phyloP scores from a whole-genome alignment of 2,329 filamentous ascomycete genomes.

The Trichocomaceae sp. region DNA sequence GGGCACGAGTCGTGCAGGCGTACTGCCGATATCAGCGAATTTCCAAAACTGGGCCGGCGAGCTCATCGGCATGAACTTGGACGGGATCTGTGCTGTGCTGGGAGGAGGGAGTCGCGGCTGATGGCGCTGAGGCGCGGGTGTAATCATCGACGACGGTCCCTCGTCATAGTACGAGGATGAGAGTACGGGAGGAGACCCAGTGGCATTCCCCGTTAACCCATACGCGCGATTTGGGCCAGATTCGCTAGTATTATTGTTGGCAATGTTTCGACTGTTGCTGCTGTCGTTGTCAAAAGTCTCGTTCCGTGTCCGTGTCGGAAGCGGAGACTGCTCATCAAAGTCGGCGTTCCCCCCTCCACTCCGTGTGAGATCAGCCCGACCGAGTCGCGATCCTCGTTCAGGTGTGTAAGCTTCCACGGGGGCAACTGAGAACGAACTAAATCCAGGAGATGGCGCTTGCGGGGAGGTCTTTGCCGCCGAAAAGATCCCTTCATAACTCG shows the following conservation, averaged over 20 bases:
- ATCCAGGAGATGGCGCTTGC: conserved; percentile 34
- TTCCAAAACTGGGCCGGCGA: conserved; percentile 48
- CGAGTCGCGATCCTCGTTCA: conserved; percentile 38
- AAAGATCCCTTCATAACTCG: conserved; percentile 35
- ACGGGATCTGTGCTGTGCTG: conserved; percentile 44
- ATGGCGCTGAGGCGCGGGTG: conserved; percentile 43
- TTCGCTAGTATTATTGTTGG: conserved; percentile 14
- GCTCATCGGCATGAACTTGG: conserved; percentile 47
- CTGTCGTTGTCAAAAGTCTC: conserved; percentile 4
- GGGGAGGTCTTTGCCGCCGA: conserved; percentile 31
- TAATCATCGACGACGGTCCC: conserved; percentile 42
- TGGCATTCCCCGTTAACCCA: conserved; percentile 35
- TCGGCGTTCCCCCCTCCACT: conserved; percentile 28
- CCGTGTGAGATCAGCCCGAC: conserved; percentile 26
- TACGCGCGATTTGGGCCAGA: conserved; percentile 26
- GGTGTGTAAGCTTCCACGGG: conserved; percentile 44
- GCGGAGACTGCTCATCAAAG: conserved; percentile 39
- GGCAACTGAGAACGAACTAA: conserved; percentile 37
- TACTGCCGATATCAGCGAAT: conserved; percentile 42
- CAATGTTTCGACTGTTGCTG: conserved; percentile 15
- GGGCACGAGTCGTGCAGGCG: conserved; percentile 35
- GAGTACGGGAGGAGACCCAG: conserved; percentile 41
- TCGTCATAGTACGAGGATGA: conserved; percentile 46
- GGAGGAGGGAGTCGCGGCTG: conserved; percentile 44
- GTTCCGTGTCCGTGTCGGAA: conserved; percentile 30